Evolutionary conservation across 176 grass and related monocot genomes (phyloP).

Genomic region (Olyra latifolia): DNA sequence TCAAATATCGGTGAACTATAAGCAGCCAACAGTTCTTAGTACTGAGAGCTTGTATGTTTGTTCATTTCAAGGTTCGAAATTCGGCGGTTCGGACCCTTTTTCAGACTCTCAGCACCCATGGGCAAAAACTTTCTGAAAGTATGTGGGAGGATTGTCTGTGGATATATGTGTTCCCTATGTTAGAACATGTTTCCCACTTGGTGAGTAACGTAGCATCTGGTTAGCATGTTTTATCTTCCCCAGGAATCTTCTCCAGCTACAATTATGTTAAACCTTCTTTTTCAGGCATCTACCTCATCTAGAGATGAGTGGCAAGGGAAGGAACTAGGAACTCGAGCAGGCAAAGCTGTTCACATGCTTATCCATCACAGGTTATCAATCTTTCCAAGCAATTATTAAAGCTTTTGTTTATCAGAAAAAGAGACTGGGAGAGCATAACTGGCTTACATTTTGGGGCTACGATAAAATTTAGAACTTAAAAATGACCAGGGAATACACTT

Average conservation of each 20-base stretch:
- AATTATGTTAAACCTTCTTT: slow-evolving; percentile 38
- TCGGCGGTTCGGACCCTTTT: slow-evolving; percentile 96
- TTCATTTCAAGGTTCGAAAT: slow-evolving; percentile 72
- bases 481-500: slow-evolving; percentile 12
- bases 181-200: slow-evolving; percentile 91
- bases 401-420: slow-evolving; percentile 10
- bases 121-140: slow-evolving; percentile 84
- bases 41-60: neutral
- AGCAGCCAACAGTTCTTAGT: neutral
- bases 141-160: slow-evolving; percentile 98
- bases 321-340: slow-evolving; percentile 89
- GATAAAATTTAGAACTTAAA: slow-evolving; percentile 9
- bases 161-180: slow-evolving; percentile 94
- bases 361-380: slow-evolving; percentile 88
- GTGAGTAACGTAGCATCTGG: slow-evolving; percentile 51
- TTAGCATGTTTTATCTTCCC: slow-evolving; percentile 8
- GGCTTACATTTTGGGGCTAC: neutral
- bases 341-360: slow-evolving; percentile 99
- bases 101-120: slow-evolving; percentile 88
- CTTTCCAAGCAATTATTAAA: slow-evolving; percentile 11
- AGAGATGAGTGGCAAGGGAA: slow-evolving; percentile 98
- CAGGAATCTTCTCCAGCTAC: slow-evolving; percentile 30
- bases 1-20: neutral
- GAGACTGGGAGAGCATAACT: neutral
- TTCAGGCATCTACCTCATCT: slow-evolving; percentile 89